Evolutionary conservation across 768 basidiomycete genomes (phyloP).

Genomic region (Coprinopsis strossmayeri): DNA sequence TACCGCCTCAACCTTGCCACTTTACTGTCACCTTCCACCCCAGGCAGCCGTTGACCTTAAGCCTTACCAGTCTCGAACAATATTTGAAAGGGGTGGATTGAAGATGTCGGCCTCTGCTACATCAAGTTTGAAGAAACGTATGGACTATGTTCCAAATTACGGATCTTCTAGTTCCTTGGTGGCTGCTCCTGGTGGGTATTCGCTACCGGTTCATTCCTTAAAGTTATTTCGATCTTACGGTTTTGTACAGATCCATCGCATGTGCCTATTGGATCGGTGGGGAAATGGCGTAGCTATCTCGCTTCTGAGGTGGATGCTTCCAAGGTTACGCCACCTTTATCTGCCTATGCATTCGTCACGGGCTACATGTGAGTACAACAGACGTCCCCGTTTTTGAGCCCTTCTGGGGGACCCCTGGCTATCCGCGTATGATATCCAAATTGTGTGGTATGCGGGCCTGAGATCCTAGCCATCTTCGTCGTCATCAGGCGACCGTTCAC

Average conservation of each 20-base stretch:
- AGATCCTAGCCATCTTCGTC: too few species aligned
- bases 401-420: too few species aligned
- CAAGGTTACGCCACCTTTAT: slow-evolving; percentile 1
- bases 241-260: neutral
- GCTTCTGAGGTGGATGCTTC: slow-evolving; percentile 3
- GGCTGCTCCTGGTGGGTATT: neutral
- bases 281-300: neutral
- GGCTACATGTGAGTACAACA: slow-evolving; percentile 10
- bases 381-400: too few species aligned
- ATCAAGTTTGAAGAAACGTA: slow-evolving; percentile 5
- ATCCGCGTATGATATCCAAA: too few species aligned
- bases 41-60: neutral
- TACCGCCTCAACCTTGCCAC: neutral
- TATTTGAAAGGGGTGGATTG: neutral
- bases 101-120: neutral
- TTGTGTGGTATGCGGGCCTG: too few species aligned
- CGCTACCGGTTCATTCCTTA: neutral
- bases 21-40: neutral
- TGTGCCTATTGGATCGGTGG: neutral
- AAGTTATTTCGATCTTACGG: neutral
- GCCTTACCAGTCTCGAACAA: neutral
- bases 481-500: too few species aligned
- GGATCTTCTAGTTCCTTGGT: neutral
- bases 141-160: neutral
- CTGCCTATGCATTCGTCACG: slow-evolving; percentile 8